Evolutionary conservation across 352 stramenopile species (phyloP).

Genomic region (Pythium aphanidermatum): DNA sequence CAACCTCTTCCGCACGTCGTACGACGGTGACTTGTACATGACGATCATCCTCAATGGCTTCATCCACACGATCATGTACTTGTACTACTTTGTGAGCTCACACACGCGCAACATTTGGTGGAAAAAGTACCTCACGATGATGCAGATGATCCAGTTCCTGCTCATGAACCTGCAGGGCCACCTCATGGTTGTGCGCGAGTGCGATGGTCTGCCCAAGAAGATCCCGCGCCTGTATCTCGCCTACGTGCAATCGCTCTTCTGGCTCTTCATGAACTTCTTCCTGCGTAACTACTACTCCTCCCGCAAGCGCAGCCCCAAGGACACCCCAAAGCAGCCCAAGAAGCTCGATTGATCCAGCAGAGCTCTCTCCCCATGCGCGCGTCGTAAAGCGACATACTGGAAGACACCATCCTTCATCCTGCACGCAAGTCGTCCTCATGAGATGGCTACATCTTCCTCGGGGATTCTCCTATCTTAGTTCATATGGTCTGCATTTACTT

Average conservation of each 20-base stretch:
- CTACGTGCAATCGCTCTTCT: constrained; percentile 94
- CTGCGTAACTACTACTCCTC: constrained; percentile 97
- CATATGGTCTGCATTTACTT: background rate
- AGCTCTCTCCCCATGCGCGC: background rate
- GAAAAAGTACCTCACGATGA: constrained; percentile 91
- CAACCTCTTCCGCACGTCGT: constrained; percentile 87
- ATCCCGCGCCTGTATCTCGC: constrained; percentile 82
- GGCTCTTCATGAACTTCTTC: constrained; percentile 91
- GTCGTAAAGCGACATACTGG: no score
- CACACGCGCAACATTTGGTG: constrained; percentile 95
- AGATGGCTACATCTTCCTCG: constrained; percentile 12
- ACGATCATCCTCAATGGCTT: constrained; percentile 94
- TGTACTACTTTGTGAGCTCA: constrained; percentile 95
- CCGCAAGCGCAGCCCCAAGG: constrained; percentile 20
- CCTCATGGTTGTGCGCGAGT: constrained; percentile 63
- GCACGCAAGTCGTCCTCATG: no score
- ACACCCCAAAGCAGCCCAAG: constrained; percentile 9
- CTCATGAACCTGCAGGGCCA: constrained; percentile 47
- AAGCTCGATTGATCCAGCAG: constrained; percentile 13
- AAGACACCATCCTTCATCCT: no score
- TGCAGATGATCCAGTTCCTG: constrained; percentile 92
- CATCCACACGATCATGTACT: constrained; percentile 97
- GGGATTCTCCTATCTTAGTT: constrained; percentile 10
- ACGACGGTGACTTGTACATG: constrained; percentile 92
- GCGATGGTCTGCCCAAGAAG: constrained; percentile 38